Base-by-base conservation (phyloP, 2,329 filamentous ascomycete genomes). In the Graphilbum fragrans region DNA sequence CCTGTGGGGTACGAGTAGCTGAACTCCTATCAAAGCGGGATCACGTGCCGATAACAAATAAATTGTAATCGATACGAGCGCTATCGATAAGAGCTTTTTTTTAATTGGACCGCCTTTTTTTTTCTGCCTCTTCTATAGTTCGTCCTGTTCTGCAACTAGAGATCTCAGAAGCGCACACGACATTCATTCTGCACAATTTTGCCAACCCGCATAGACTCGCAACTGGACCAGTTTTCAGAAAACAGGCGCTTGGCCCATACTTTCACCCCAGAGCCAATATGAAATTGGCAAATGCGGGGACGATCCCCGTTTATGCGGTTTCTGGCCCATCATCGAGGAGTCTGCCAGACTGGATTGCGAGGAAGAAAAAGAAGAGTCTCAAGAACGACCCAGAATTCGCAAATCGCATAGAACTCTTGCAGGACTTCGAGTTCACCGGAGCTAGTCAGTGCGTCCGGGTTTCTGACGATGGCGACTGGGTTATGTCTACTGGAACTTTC, bases 381-480 rank as follows among this genome's bases (percentile, higher is more conserved):
- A 96, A 96, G 63, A 80, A 90, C 51, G 90, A 96, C 57, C 72
- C 83, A 45, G 90, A 95, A 57, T 96, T 90, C 62, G 82, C 88
- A 48, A 94, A 87, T 59, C 82, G 92, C 50, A 81, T 98, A 52
- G 92, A 98, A 61, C 70, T 98, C 43, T 73, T 98, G 31, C 92
- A 98, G 55, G 92, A 98, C 57, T 98, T 98, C 60, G 88, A 93
- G 56, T 96, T 98, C 54, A 88, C 95, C 21, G 57, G 58, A 39
- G 54, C 93, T 33, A 94, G 87, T 57, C 77, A 81, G 51, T 95
- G 90, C 57, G 77, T 98, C 48, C 77, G 86, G 38, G 77, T 92
- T 48, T 94, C 86, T 53, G 88, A 94, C 44, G 92, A 98, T 74
- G 90, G 90, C 38, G 82, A 96, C 57, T 98, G 92, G 88, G 78